These are phyloP conservation scores for Xylaria bambusicola DNA, from an alignment of 495 filamentous ascomycete genomes.

Conservation along the genomic window DNA sequence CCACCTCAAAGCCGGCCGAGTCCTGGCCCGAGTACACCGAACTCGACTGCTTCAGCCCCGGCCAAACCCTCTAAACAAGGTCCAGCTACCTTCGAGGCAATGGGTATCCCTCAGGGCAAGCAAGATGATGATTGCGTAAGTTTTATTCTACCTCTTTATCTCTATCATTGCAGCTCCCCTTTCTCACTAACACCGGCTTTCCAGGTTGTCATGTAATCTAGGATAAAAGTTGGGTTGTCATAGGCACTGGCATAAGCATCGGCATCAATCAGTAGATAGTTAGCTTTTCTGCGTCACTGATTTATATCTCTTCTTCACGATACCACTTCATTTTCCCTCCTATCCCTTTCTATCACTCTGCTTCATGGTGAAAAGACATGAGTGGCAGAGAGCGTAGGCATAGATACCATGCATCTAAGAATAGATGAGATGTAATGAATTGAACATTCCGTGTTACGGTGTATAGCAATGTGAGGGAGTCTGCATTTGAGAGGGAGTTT, in stretches of 20 bases:
- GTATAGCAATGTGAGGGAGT: not conserved
- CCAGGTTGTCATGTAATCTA: constrained; percentile 16
- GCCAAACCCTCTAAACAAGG: constrained; percentile 68
- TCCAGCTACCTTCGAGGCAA: constrained; percentile 96
- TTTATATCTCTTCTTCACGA: not conserved
- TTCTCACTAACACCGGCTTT: not conserved
- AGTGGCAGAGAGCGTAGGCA: not conserved
- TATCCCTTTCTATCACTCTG: not conserved
- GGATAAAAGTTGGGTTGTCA: not conserved
- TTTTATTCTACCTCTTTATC: constrained; percentile 15
- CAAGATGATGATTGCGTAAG: constrained; percentile 90
- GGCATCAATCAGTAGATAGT: not conserved
- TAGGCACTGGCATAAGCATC: not conserved
- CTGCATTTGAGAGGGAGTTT: not conserved
- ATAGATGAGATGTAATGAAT: not conserved
- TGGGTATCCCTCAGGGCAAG: constrained; percentile 84
- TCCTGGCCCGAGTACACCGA: constrained; percentile 26
- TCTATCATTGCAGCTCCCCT: not conserved
- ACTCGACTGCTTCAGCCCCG: constrained; percentile 34
- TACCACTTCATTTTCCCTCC: constrained; percentile 2
- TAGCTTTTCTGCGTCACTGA: not conserved
- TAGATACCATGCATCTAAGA: not conserved
- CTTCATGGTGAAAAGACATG: not conserved
- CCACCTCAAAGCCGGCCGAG: constrained; percentile 40
- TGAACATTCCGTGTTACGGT: not conserved